These are phyloP conservation scores for Nicotiana otophora DNA, from an alignment of 257 asterid species.

Conservation along the genomic window DNA sequence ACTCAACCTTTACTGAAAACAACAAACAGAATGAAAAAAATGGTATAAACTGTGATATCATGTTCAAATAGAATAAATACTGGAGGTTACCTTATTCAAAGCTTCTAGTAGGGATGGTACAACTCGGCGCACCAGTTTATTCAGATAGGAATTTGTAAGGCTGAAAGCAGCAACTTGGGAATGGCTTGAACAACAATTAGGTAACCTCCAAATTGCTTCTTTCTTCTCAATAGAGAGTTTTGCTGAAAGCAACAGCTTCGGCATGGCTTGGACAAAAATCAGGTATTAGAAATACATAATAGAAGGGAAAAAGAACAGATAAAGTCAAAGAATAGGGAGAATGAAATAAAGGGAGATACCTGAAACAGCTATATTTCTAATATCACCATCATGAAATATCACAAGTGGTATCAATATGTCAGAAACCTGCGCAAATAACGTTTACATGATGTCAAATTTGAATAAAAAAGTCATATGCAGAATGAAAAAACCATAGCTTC, in stretches of 20 bases:
- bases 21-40: background rate
- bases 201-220: background rate
- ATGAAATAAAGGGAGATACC: background rate
- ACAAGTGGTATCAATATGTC: background rate
- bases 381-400: background rate
- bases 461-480: background rate
- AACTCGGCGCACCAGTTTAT: background rate
- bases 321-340: background rate
- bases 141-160: background rate
- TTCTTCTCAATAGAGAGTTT: background rate
- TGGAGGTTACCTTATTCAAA: background rate
- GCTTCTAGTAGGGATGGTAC: background rate
- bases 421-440: background rate
- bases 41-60: background rate
- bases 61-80: too few relatives aligned
- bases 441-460: background rate
- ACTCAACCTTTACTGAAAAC: background rate
- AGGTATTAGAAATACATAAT: background rate
- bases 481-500: background rate
- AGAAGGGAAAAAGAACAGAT: background rate
- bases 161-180: too few relatives aligned
- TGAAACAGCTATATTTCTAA: background rate
- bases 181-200: too few relatives aligned
- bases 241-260: background rate
- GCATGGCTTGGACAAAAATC: background rate